phyloP scores from a whole-genome alignment of 2,329 filamentous ascomycete species.

The Sporothrix variecibatus region DNA sequence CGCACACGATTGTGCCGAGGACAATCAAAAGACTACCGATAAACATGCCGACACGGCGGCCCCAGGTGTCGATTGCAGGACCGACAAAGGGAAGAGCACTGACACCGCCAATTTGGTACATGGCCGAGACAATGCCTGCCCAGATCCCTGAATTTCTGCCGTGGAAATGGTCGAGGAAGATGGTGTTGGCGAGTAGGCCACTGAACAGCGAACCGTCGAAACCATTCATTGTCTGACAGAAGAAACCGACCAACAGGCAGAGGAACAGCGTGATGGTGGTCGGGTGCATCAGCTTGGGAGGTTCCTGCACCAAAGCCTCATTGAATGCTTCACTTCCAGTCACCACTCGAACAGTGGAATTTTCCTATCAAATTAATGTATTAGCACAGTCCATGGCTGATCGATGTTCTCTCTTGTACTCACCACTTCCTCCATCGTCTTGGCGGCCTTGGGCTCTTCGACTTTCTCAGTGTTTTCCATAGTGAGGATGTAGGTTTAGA shows the following conservation, averaged over 20 bases:
- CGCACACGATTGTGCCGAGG: constrained; percentile 7
- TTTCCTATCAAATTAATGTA: neutral
- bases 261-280: constrained; percentile 1
- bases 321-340: constrained; percentile 8
- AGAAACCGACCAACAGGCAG: constrained; percentile 6
- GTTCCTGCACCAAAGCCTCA: neutral
- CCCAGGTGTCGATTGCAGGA: constrained; percentile 7
- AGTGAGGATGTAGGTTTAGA: neutral
- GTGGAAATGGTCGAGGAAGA: constrained; percentile 13
- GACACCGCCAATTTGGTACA: constrained; percentile 14
- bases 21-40: constrained; percentile 2
- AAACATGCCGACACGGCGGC: constrained; percentile 12
- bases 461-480: constrained; percentile 9
- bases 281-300: neutral
- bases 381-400: neutral
- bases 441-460: neutral
- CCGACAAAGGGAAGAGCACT: constrained; percentile 14
- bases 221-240: constrained; percentile 12
- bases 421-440: constrained; percentile 4
- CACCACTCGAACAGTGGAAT: neutral
- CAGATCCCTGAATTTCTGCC: constrained; percentile 1
- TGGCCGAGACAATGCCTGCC: constrained; percentile 12
- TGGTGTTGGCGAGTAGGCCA: constrained; percentile 8
- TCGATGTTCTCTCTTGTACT: neutral
- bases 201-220: constrained; percentile 10